Evolutionary conservation across 306 rosid genomes (phyloP), one percentile per base, ranked within the genome.

Genomic region (Acmispon strigosus): DNA sequence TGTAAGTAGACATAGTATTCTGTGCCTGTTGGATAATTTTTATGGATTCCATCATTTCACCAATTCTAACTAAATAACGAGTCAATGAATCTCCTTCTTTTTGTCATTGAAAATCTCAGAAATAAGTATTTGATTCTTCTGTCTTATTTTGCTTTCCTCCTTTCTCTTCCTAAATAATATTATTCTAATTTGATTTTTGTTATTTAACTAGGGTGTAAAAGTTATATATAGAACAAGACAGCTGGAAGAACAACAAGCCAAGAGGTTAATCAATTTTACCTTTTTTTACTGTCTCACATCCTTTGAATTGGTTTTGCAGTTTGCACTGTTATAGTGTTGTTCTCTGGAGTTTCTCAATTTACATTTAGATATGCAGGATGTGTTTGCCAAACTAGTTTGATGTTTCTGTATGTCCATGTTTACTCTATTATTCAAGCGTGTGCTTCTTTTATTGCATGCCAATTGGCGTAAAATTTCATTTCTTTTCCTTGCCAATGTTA

Each of bases 231-330:
- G 99, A 87, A 91, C 99, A 60, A 87, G 27, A 69, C 89, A 87
- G 88, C 87, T 94, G 66, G 97, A 94, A 84, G 97, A 94, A 68
- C 90, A 86, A 70, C 99, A 94, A 75, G 86, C 99, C 60, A 89
- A 81, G 79, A 94, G 99, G 99, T 94, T 70, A 41, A 69, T 70
- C 54, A 19, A 47, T 72, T 77, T 75, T 62, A 24, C 72, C 59
- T 8, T 69, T 74, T 60, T 50, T 6, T 61, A 41, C 61, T 3
- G n/a, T 39, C 29, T 66, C 50, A 14, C 13, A 22, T 47, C 69
- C 47, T 36, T 62, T 47, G 45, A 70, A 15, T 32, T 57, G 14
- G 71, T 34, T 37, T 37, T 70, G 10, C 43, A 29, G 7, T 76
- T 58, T 74, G 7, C 52, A 13, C 69, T 16, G 32, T 65, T 29